Percentiles rank a stretch among this genome's conserved stretches.
These are phyloP conservation scores for Alternaria dauci DNA, from an alignment of 2,329 filamentous ascomycete genomes.

Conservation along the genomic window DNA sequence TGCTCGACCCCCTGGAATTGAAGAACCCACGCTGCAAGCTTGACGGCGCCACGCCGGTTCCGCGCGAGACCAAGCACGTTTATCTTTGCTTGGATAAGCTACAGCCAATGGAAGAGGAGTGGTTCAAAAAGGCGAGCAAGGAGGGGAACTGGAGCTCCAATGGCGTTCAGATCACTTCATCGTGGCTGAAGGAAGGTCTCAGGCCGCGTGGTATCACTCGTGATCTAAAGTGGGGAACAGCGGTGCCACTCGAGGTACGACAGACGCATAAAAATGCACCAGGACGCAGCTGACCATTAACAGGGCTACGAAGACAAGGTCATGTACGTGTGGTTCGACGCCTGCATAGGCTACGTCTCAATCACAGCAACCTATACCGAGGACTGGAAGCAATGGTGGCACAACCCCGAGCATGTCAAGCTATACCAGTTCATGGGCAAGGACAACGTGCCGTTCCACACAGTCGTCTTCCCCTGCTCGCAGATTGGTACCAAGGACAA, in stretches of 20 bases:
- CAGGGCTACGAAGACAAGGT: conserved; percentile 76
- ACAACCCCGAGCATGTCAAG: conserved; percentile 83
- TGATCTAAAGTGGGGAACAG: conserved; percentile 88
- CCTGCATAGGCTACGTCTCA: conserved; percentile 93
- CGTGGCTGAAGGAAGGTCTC: conserved; percentile 84
- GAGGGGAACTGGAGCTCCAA: conserved; percentile 81
- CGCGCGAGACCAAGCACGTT: conserved; percentile 85
- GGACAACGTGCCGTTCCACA: conserved; percentile 87
- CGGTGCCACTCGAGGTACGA: conserved; percentile 60
- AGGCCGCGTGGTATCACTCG: conserved; percentile 88
- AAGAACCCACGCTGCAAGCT: conserved; percentile 83
- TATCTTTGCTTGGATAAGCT: conserved; percentile 88
- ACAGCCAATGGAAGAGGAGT: conserved; percentile 77
- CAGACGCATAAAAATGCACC: not conserved
- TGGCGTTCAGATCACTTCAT: conserved; percentile 77
- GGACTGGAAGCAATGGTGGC: conserved; percentile 95
- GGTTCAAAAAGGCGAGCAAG: conserved; percentile 76
- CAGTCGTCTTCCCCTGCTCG: conserved; percentile 88
- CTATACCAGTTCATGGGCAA: conserved; percentile 96
- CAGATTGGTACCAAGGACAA: conserved; percentile 84
- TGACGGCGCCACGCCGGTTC: conserved; percentile 81
- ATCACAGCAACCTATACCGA: conserved; percentile 91
- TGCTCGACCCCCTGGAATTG: conserved; percentile 59
- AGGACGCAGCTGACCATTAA: conserved; percentile 14
- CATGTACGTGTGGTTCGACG: conserved; percentile 93